Conservation (phyloP, 306 rosid species). For the Trifolium pratense region DNA sequence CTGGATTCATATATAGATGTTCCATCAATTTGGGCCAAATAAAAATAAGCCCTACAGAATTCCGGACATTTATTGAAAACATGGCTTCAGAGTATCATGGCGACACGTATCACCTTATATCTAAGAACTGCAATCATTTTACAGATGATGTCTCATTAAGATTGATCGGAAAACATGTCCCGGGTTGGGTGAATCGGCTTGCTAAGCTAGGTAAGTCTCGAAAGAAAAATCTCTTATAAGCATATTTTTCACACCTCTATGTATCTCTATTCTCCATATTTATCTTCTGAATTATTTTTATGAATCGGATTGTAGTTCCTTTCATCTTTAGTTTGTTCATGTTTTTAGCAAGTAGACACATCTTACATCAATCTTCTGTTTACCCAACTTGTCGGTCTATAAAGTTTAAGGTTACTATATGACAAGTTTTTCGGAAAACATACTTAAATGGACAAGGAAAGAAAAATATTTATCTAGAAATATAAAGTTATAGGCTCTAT, state of each 20-base stretch:
- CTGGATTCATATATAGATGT: conserved; percentile 78
- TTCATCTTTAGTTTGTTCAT: background rate
- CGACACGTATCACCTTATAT: conserved; percentile 91
- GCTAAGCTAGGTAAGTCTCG: conserved; percentile 75
- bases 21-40: conserved; percentile 72
- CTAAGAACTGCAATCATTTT: conserved; percentile 97
- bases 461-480: background rate
- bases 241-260: conserved; percentile 7
- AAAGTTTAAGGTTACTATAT: background rate
- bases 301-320: conserved; percentile 18
- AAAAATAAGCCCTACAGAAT: conserved; percentile 62
- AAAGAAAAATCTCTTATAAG: conserved; percentile 30
- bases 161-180: conserved; percentile 74
- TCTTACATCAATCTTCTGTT: conserved; percentile 21
- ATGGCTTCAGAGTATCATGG: conserved; percentile 89
- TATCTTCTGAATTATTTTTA: conserved; percentile 22
- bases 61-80: conserved; percentile 71
- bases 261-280: background rate
- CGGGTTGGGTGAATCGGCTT: conserved; percentile 98
- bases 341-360: conserved; percentile 12
- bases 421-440: background rate
- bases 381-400: background rate
- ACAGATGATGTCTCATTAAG: conserved; percentile 73
- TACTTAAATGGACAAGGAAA: background rate
- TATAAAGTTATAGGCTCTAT: background rate